Evolutionary conservation across 352 stramenopile species (phyloP).

Genomic region (Phytophthora gonapodyides): DNA sequence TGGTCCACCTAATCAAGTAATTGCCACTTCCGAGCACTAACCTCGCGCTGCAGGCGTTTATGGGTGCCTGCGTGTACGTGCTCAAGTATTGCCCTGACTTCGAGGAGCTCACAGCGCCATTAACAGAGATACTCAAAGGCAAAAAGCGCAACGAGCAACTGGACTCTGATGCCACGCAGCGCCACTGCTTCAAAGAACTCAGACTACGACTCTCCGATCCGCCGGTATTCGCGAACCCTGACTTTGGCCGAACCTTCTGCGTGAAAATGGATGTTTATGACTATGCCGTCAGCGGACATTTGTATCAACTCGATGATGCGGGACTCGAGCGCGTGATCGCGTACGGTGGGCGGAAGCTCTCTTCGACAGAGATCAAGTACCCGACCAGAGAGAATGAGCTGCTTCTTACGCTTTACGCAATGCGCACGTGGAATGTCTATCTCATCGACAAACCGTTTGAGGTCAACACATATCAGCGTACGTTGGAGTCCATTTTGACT

Average conservation of each 20-base stretch:
- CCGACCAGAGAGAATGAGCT: background rate
- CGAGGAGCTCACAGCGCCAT: too few species aligned
- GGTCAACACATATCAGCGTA: constrained; percentile 19
- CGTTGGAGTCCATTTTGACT: constrained; percentile 7
- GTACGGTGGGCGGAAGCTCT: background rate
- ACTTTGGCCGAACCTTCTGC: background rate
- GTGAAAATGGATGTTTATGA: constrained; percentile 8
- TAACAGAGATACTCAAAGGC: background rate
- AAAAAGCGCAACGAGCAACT: constrained; percentile 3
- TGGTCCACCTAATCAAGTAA: background rate
- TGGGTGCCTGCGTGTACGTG: too few species aligned
- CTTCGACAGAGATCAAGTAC: background rate
- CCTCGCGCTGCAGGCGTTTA: too few species aligned
- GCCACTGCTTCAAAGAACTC: background rate
- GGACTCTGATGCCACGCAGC: too few species aligned
- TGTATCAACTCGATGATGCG: background rate
- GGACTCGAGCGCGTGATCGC: background rate
- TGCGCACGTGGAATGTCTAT: constrained; percentile 6
- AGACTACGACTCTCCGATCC: background rate
- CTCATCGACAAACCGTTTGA: constrained; percentile 20
- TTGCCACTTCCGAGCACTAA: background rate
- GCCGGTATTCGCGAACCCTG: background rate
- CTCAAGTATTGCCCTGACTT: too few species aligned
- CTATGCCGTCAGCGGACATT: background rate
- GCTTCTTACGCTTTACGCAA: background rate